A percentile compares a stretch with the other conserved stretches of the same genome.
These are phyloP conservation scores for Colletotrichum lentis DNA, from an alignment of 2,329 filamentous ascomycete species.

Conservation along the genomic window DNA sequence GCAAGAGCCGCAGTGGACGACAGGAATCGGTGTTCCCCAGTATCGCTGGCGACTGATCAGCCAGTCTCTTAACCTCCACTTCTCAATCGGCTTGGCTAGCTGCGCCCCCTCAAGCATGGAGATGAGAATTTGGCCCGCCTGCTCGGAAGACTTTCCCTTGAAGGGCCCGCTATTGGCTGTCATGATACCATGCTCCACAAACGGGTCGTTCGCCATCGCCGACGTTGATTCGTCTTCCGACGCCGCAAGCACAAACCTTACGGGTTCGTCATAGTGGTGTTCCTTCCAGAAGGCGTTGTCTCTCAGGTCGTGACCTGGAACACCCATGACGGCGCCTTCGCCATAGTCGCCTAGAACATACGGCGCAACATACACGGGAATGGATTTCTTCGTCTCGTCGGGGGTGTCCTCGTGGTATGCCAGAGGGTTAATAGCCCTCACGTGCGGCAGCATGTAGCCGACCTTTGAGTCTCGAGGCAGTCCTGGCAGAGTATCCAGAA, in stretches of 20 bases:
- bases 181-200: slow-evolving; percentile 72
- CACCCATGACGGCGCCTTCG: slow-evolving; percentile 90
- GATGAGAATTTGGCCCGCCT: slow-evolving; percentile 70
- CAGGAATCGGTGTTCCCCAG: slow-evolving; percentile 90
- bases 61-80: slow-evolving; percentile 88
- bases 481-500: slow-evolving; percentile 69
- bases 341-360: slow-evolving; percentile 89
- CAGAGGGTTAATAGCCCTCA: slow-evolving; percentile 73
- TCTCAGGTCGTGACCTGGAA: slow-evolving; percentile 82
- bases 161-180: slow-evolving; percentile 72
- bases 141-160: slow-evolving; percentile 67
- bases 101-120: slow-evolving; percentile 61
- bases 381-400: slow-evolving; percentile 59
- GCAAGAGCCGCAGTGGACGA: slow-evolving; percentile 80
- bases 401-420: slow-evolving; percentile 61
- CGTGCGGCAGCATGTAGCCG: slow-evolving; percentile 71
- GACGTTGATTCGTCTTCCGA: slow-evolving; percentile 59
- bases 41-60: slow-evolving; percentile 91
- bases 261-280: slow-evolving; percentile 67
- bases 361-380: slow-evolving; percentile 83
- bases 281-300: slow-evolving; percentile 83
- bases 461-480: slow-evolving; percentile 65
- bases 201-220: slow-evolving; percentile 60
- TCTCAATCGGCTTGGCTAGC: slow-evolving; percentile 70
- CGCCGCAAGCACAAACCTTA: slow-evolving; percentile 69